A percentile compares a stretch with the other conserved stretches of the same genome.
phyloP scores from a whole-genome alignment of 495 filamentous ascomycete species.

The Annulohypoxylon bovei region DNA sequence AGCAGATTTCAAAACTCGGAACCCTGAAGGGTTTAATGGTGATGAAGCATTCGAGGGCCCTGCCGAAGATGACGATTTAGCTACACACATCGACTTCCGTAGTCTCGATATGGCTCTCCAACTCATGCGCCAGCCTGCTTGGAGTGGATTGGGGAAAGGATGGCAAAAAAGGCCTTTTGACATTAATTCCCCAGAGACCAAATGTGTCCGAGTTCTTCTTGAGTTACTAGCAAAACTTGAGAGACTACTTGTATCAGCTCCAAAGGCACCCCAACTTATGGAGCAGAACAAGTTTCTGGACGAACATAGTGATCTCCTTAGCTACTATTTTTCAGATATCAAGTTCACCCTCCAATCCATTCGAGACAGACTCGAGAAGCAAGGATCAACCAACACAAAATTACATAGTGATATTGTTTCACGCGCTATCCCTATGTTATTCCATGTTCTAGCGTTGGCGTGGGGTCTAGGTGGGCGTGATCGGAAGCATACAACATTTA shows the following conservation, averaged over 20 bases:
- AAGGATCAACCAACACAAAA: constrained; percentile 4
- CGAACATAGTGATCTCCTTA: constrained; percentile 29
- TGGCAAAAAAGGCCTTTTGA: constrained; percentile 29
- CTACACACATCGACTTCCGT: constrained; percentile 21
- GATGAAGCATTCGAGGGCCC: constrained; percentile 23
- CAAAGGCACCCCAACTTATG: constrained; percentile 27
- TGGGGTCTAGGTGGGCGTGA: constrained; percentile 37
- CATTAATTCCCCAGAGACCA: constrained; percentile 9
- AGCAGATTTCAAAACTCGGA: constrained; percentile 24
- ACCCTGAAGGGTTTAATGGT: constrained; percentile 7
- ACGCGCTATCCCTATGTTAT: constrained; percentile 40
- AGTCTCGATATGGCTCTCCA: constrained; percentile 23
- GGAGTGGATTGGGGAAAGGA: constrained; percentile 20
- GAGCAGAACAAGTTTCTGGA: constrained; percentile 41
- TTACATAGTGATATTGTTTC: constrained; percentile 19
- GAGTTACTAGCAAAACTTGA: constrained; percentile 35
- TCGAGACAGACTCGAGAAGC: constrained; percentile 6
- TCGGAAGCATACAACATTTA: constrained; percentile 29
- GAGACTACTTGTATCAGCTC: constrained; percentile 27
- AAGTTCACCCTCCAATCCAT: constrained; percentile 28
- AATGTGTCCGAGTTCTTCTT: constrained; percentile 28
- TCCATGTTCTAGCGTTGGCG: constrained; percentile 34
- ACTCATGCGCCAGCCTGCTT: constrained; percentile 25
- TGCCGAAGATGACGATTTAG: constrained; percentile 30
- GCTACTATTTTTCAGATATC: constrained; percentile 42